These are phyloP conservation scores for Flaveria brownii DNA, from an alignment of 129 eudicot genomes.

Conservation along the genomic window DNA sequence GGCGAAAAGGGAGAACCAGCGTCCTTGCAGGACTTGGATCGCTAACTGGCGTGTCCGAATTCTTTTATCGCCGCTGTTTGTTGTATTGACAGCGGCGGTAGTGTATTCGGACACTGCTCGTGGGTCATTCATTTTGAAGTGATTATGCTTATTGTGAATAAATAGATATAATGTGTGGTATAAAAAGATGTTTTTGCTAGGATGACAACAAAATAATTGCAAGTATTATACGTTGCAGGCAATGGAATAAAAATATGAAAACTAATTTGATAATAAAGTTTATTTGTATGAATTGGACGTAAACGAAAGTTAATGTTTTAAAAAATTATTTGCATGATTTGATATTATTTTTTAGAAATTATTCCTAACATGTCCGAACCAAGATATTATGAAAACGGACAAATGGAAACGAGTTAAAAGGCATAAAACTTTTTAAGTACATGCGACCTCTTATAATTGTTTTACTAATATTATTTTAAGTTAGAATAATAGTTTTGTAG, in stretches of 20 bases:
- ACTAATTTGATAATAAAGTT: neutral
- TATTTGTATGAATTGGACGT: neutral
- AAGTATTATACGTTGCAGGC: neutral
- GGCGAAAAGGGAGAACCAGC: conserved; percentile 86
- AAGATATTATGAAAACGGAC: neutral
- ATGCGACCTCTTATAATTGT: neutral
- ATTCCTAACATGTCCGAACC: neutral
- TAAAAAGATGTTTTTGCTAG: neutral
- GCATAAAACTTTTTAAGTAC: neutral
- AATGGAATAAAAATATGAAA: neutral
- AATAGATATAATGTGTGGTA: neutral
- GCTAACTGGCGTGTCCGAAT: neutral
- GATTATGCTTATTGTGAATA: neutral
- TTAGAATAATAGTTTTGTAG: no score
- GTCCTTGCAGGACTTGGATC: conserved; percentile 49
- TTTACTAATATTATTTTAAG: no score
- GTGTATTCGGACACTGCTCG: neutral
- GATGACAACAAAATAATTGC: neutral
- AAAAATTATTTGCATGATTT: neutral
- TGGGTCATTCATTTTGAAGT: neutral
- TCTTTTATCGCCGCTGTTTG: conserved; percentile 10
- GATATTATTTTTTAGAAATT: no score
- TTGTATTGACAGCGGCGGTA: neutral
- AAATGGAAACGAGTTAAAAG: neutral
- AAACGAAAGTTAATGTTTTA: no score